Conservation (phyloP, 257 asterid genomes). For the Penstemon davidsonii region DNA sequence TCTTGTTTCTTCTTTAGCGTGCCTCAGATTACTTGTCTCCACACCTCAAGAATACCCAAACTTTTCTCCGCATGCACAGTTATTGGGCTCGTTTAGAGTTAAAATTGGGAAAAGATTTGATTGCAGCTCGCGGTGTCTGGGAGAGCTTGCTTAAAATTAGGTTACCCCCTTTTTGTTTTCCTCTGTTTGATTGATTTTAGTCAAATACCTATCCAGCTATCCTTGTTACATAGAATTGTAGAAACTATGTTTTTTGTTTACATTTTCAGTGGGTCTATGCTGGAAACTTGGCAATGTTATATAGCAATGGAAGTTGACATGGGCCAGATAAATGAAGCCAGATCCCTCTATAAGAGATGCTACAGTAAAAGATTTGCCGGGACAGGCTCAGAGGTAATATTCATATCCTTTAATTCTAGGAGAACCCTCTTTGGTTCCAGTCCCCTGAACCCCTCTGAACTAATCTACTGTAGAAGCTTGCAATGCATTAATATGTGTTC, state of each 20-base stretch:
- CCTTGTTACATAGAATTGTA: slow-evolving; percentile 23
- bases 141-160: slow-evolving; percentile 83
- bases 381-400: slow-evolving; percentile 90
- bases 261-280: slow-evolving; percentile 75
- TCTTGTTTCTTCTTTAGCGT: slow-evolving; percentile 44
- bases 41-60: slow-evolving; percentile 62
- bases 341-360: slow-evolving; percentile 90
- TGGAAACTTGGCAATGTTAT: slow-evolving; percentile 85
- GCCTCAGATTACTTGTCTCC: slow-evolving; percentile 86
- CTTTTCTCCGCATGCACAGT: slow-evolving; percentile 55
- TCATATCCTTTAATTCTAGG: slow-evolving; percentile 8
- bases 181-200: not conserved
- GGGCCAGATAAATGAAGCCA: slow-evolving; percentile 82
- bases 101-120: slow-evolving; percentile 65
- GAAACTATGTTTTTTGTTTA: slow-evolving; percentile 21
- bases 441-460: slow-evolving; percentile 11
- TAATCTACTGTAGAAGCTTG: not conserved
- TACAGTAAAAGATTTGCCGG: slow-evolving; percentile 81
- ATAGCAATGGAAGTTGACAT: slow-evolving; percentile 72
- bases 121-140: slow-evolving; percentile 96
- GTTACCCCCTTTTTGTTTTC: slow-evolving; percentile 33
- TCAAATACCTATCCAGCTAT: slow-evolving; percentile 2
- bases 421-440: slow-evolving; percentile 12
- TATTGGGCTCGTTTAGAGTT: slow-evolving; percentile 91
- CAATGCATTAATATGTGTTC: not conserved